Evolutionary conservation across 2,329 filamentous ascomycete species (phyloP).

Genomic region (Microascus cirrosus): DNA sequence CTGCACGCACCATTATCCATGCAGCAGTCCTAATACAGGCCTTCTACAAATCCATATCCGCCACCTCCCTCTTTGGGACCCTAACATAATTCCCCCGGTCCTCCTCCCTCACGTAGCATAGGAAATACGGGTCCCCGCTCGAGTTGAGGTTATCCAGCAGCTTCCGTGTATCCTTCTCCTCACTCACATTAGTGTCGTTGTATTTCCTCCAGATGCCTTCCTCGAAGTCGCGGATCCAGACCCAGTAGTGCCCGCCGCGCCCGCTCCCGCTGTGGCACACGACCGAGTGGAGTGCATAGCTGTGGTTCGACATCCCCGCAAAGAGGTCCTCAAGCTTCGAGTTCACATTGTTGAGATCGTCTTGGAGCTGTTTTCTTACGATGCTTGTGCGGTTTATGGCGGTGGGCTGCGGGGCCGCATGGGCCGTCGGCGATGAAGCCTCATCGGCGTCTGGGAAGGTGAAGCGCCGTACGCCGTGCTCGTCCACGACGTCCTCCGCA

Average conservation of each 20-base stretch:
- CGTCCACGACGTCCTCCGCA: background rate
- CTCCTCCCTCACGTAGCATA: constrained; percentile 69
- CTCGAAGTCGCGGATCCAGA: constrained; percentile 88
- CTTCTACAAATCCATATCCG: constrained; percentile 1
- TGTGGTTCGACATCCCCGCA: constrained; percentile 48
- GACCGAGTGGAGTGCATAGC: constrained; percentile 80
- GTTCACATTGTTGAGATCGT: constrained; percentile 23
- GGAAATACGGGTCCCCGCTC: constrained; percentile 68
- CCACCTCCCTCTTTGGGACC: constrained; percentile 26
- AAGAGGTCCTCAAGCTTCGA: constrained; percentile 39
- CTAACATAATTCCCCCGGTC: constrained; percentile 43
- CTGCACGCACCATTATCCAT: background rate
- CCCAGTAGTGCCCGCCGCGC: constrained; percentile 84
- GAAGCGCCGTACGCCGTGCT: background rate
- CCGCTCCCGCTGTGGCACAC: constrained; percentile 78
- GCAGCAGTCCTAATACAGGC: background rate
- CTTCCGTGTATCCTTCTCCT: constrained; percentile 50
- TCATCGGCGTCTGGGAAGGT: background rate
- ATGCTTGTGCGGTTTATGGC: constrained; percentile 7
- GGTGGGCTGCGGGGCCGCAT: background rate
- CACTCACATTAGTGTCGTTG: constrained; percentile 59
- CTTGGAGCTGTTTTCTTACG: constrained; percentile 28
- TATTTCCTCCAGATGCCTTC: constrained; percentile 80
- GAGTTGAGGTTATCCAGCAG: constrained; percentile 59
- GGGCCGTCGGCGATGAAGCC: background rate